Base-by-base conservation (phyloP, 2,329 filamentous ascomycete species). In the Colletotrichum sidae region DNA sequence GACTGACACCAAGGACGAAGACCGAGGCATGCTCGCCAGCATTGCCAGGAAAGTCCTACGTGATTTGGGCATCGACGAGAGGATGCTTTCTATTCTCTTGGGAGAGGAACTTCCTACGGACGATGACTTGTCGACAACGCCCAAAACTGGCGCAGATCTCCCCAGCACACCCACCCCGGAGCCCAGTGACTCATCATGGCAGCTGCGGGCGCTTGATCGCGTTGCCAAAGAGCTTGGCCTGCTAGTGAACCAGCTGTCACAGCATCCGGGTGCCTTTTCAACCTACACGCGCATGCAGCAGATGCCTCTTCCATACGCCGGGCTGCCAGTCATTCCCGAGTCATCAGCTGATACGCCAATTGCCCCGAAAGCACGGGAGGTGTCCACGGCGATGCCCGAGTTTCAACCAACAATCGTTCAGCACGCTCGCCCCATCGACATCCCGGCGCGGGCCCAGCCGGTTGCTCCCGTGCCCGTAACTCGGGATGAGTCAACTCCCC, bases 11-110 rank as follows among this genome's bases (percentile, higher is more conserved):
- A 78, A 81, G 49, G 78, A 82, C 5, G 83, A 88, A 37, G 81
- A 84, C 46, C 89, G 93, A 69, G 90, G 91, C 1, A 86, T 96
- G 69, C 93, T 93, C 88, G 89, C 90, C 67, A 87, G 91, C 10
- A 88, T 98, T 54, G 97, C 95, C 3, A 88, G 92, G 63, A 93
- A 90, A 72, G 91, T 98, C 35, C 93, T 99, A 70, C 88, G 90
- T 56, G 94, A 97, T 74, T 80, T 99, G 47, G 95, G 95, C 8
- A 92, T 99, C 60, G 94, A 98, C 71, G 93, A 97, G 68, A 87
- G 88, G 54, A 83, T 96, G 17, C 84, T 99, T 8, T 92, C 92
- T 0, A 89, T 97, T 54, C 89, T 99, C 8, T 90, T 98, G 60
- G 96, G 96, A 11, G 94, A 97, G 75, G 82, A 87, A 2, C 79